phyloP scores from a whole-genome alignment of 139 green algal genomes.

The Dunaliella sp. region DNA sequence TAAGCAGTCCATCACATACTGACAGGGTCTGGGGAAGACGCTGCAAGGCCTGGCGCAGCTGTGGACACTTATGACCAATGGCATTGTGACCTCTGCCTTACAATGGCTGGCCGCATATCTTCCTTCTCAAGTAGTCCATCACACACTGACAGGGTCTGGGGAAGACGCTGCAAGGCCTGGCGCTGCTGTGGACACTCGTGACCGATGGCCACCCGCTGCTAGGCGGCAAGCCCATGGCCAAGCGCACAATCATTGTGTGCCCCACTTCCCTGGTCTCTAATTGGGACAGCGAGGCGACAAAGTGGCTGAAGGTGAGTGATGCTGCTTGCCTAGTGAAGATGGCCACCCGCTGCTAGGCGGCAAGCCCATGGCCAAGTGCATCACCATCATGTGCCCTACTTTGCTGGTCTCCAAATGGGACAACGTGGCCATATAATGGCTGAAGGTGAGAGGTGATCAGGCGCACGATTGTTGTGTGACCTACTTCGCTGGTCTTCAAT shows the following conservation, averaged over 20 bases:
- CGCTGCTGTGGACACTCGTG: slow-evolving; percentile 95
- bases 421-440: slow-evolving; percentile 91
- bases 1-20: not conserved
- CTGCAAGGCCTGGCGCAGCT: slow-evolving; percentile 90
- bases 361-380: slow-evolving; percentile 68
- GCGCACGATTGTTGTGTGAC: slow-evolving; percentile 93
- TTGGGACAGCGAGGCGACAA: slow-evolving; percentile 94
- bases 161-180: slow-evolving; percentile 90
- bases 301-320: slow-evolving; percentile 86
- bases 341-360: slow-evolving; percentile 64
- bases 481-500: slow-evolving; percentile 95
- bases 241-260: slow-evolving; percentile 92
- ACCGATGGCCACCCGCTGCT: slow-evolving; percentile 52
- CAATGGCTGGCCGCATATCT: slow-evolving; percentile 28
- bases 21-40: slow-evolving; percentile 73
- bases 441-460: slow-evolving; percentile 70
- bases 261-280: slow-evolving; percentile 97
- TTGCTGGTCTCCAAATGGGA: slow-evolving; percentile 98
- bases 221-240: slow-evolving; percentile 69
- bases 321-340: slow-evolving; percentile 78
- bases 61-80: slow-evolving; percentile 98
- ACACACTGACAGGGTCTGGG: slow-evolving; percentile 47
- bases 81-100: too few relatives aligned
- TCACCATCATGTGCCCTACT: slow-evolving; percentile 97
- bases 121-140: not conserved